Evolutionary conservation across 176 grass and related monocot genomes (phyloP).

Genomic region (Alloteropsis semialata): DNA sequence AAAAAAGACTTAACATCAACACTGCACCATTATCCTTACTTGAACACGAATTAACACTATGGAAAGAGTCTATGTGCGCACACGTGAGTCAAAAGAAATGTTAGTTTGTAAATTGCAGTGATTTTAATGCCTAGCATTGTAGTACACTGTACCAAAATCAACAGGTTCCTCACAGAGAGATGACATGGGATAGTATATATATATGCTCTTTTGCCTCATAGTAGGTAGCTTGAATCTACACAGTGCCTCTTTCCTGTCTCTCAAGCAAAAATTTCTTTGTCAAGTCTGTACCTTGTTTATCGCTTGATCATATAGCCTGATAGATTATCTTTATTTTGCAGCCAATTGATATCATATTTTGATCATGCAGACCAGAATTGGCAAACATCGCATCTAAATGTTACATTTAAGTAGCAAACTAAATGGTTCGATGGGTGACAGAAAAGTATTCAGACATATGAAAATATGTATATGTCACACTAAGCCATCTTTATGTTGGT

Average conservation of each 20-base stretch:
- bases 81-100: not conserved
- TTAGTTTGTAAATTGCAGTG: not conserved
- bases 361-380: not conserved
- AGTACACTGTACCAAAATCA: not conserved
- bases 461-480: not conserved
- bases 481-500: constrained; percentile 2
- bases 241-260: not conserved
- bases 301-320: not conserved
- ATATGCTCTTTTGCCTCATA: not conserved
- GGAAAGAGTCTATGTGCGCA: not conserved
- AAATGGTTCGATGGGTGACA: not conserved
- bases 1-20: too few species aligned
- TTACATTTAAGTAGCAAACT: not conserved
- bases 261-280: not conserved
- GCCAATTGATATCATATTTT: not conserved
- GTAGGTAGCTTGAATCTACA: not conserved
- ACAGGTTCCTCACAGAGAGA: not conserved
- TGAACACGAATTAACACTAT: too few species aligned
- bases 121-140: not conserved
- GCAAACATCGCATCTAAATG: not conserved
- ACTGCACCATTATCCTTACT: too few species aligned
- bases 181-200: not conserved
- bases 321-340: not conserved
- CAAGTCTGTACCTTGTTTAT: not conserved
- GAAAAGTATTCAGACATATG: not conserved